Evolutionary conservation across 148 eudicot species (phyloP), one percentile per base, ranked within the genome.

Genomic region (Vaccinium darrowii): DNA sequence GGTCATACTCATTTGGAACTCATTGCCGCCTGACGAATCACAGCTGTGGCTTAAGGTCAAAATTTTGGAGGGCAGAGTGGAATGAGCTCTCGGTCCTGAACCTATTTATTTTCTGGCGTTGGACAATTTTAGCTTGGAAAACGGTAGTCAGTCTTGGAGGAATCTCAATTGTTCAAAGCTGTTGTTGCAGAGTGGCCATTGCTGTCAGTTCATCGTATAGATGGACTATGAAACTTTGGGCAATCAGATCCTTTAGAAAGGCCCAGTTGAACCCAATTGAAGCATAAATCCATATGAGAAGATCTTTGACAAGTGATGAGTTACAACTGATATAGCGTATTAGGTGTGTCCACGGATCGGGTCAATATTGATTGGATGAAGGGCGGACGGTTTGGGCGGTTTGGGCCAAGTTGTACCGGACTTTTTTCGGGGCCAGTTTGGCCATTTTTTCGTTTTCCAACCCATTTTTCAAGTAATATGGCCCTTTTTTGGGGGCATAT

Each of bases 51-150:
- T 21, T 76, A 50, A 58, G 76, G 84, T 75, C 84, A 23, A 76
- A 76, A 56, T 50, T 75, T 81, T 30, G 30, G 51, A 77, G 25
- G 80, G 84, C 81, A 60, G 81, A 62, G 33, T 5, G 27, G 84
- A 62, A 85, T 36, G 81, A 50, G 72, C 30, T 67, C 8, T 30
- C 21, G 27, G 36, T 76, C 58, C 71, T 39, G 16, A 52, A 50
- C 81, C 62, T 47, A 52, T 60, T 65, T 81, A 18, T 54, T 25
- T 72, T 80, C 80, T 85, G 87, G 79, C 54, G 27, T 80, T 23
- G 56, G 71, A 47, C 58, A 27, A 9, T 52, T 52, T 79, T 27
- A 5, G 6, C 23, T 18, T 21, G 53, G 72, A 58, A 60, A 47
- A 80, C 33, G 8, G 49, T 13, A n/a, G 30, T 2, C 10, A 25